These are phyloP conservation scores for Pichia cabralensis DNA, from an alignment of 805 yeast genomes.

Conservation along the genomic window DNA sequence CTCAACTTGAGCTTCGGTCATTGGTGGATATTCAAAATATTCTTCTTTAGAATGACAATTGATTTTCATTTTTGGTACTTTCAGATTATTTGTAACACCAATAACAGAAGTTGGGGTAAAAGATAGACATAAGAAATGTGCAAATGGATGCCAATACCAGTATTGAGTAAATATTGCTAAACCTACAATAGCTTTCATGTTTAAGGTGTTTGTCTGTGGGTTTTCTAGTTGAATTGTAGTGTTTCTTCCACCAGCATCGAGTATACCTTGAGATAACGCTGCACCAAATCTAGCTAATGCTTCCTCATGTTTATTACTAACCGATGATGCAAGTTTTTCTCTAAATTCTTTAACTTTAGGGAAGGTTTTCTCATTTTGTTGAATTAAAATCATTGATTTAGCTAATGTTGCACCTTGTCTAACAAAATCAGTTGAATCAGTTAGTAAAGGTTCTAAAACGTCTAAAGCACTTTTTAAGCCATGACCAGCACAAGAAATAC, in stretches of 20 bases:
- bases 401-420: constrained; percentile 97
- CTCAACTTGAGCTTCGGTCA: constrained; percentile 65
- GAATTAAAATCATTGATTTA: constrained; percentile 78
- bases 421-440: constrained; percentile 93
- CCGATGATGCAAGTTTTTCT: constrained; percentile 63
- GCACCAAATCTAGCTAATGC: constrained; percentile 98
- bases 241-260: constrained; percentile 98
- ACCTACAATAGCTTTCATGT: constrained; percentile 88
- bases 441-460: constrained; percentile 82
- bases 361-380: constrained; percentile 72
- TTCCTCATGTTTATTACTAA: constrained; percentile 85
- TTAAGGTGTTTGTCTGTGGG: constrained; percentile 78
- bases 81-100: constrained; percentile 78
- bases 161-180: constrained; percentile 81
- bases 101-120: constrained; percentile 87
- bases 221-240: constrained; percentile 91
- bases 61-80: constrained; percentile 74
- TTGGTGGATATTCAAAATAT: constrained; percentile 83
- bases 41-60: constrained; percentile 75
- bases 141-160: constrained; percentile 98
- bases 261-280: constrained; percentile 90
- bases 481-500: constrained; percentile 95
- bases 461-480: constrained; percentile 83
- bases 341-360: constrained; percentile 75
- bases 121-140: constrained; percentile 86